Evolutionary conservation across 1,284 basidiomycete species (phyloP), one percentile per base, ranked within the genome.

Genomic region (Cystobasidium slooffiae): DNA sequence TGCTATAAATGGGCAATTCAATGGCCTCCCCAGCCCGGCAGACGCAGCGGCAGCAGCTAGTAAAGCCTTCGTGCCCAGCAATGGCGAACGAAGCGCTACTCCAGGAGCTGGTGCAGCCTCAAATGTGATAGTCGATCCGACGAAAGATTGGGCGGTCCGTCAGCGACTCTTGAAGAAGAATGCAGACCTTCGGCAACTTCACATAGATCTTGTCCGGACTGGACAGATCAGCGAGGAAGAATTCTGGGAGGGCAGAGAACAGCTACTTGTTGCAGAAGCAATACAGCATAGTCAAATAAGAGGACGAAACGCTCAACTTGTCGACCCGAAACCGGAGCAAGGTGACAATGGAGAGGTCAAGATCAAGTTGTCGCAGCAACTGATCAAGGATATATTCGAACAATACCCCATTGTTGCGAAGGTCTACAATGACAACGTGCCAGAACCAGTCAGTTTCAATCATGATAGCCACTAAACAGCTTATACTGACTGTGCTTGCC

Each of bases 351-450:
- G 91, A 49, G 90, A 93, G 81, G 88, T 94, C 81, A 93, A 90
- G 81, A 94, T 98, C 76, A 88, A 90, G 78, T 90, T 99, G 75
- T 96, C 94, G 1, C 92, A 93, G 7, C 93, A 96, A 82, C 86
- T 97, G 49, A 91, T 96, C 51, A 88, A 92, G 78, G 95, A 98
- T 80, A 94, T 99, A 61, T 99, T 99, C 80, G 94, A 97, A 78
- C 95, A 97, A 84, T 98, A 95, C 80, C 96, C 97, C 1, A 90
- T 97, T 44, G 93, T 99, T 7, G 89, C 90, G 62, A 91, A 89
- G 80, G 95, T 94, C 0, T 97, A 96, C 81, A 90, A 86, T 74
- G 94, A 97, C 80, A 94, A 95, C 78, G 96, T 99, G 0, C 95
- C 95, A 1, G 86, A 84, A 73, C 90, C 91, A 84, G 92, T 91